Base-by-base conservation (phyloP, 129 eudicot species). In the Flaveria ramosissima region DNA sequence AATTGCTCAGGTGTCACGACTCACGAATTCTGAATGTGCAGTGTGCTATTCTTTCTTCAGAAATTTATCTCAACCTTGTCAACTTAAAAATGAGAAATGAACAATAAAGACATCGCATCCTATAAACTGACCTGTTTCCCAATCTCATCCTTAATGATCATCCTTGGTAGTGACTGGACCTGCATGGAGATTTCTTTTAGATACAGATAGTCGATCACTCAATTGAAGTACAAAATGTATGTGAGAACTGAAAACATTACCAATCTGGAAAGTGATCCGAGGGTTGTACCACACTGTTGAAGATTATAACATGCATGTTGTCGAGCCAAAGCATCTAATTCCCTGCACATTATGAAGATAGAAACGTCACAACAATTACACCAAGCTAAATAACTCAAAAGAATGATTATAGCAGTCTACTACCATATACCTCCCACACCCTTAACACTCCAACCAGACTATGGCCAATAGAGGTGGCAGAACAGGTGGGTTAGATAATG, bases 111-210 rank as follows among this genome's bases (percentile, higher is more conserved):
- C 26, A 72, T 47, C 8, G 62, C 47, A 59, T 67, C 73, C 24
- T 68, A 27, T 16, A 66, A 42, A 76, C 86, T 83, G 51, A 93
- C 98, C 98, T 94, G 98, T 83, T 94, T 90, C 74, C 98, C 98
- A 8, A 94, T 94, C 81, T 94, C 98, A 70, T 94, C 98, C 84
- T 60, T 89, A 56, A 94, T 94, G 71, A 94, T 94, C 97, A 94
- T 94, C 81, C 98, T 94, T 65, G 98, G 98, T 77, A 94, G 93
- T 62, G 98, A 94, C 66, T 91, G 97, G 76, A 94, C 98, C 98
- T 94, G 92, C 71, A 89, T 7, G 67, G 32, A 77, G 19, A 16
- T 17, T 23, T 27, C 39, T 70, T 85, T 72, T 70, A 46, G 75
- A 71, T n/a, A 64, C 45, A 63, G 24, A 47, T n/a, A 20, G 61